A percentile compares a stretch with the other conserved stretches of the same genome.
phyloP scores from a whole-genome alignment of 2,329 filamentous ascomycete species.

The Parastagonospora avenae region DNA sequence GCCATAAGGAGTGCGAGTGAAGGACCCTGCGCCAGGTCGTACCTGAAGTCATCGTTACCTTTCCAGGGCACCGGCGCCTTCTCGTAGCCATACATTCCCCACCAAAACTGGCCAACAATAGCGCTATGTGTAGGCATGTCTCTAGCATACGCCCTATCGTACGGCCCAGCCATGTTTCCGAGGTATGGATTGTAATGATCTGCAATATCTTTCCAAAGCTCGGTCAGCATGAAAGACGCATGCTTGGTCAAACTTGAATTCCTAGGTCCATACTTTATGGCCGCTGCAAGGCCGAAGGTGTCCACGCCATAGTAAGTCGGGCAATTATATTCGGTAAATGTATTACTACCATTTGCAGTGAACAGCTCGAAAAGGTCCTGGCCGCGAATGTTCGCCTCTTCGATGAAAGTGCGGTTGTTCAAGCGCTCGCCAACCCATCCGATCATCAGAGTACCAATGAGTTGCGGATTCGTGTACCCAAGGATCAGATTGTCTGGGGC shows the following conservation, averaged over 20 bases:
- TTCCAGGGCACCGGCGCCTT: conserved; percentile 47
- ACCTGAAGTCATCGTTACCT: conserved; percentile 49
- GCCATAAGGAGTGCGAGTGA: conserved; percentile 45
- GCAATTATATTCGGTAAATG: conserved; percentile 49
- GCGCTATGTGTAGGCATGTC: conserved; percentile 49
- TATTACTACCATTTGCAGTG: conserved; percentile 36
- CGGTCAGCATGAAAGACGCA: conserved; percentile 34
- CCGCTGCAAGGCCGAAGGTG: conserved; percentile 48
- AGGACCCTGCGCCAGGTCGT: conserved; percentile 50
- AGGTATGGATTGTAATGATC: conserved; percentile 46
- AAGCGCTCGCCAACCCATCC: conserved; percentile 51
- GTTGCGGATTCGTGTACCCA: conserved; percentile 50
- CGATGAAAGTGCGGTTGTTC: conserved; percentile 44
- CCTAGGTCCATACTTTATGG: conserved; percentile 45
- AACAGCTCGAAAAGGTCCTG: conserved; percentile 25
- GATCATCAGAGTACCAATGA: conserved; percentile 50
- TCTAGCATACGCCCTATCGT: conserved; percentile 48
- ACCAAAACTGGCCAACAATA: conserved; percentile 51
- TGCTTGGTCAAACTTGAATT: conserved; percentile 38
- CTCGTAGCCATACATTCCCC: conserved; percentile 51
- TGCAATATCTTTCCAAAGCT: conserved; percentile 46
- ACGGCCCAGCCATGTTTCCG: conserved; percentile 45
- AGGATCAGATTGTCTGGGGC: conserved; percentile 50
- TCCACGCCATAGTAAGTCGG: conserved; percentile 53
- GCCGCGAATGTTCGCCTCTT: conserved; percentile 47